phyloP scores from a whole-genome alignment of 2,329 filamentous ascomycete genomes.

The Cryphonectria radicalis region DNA sequence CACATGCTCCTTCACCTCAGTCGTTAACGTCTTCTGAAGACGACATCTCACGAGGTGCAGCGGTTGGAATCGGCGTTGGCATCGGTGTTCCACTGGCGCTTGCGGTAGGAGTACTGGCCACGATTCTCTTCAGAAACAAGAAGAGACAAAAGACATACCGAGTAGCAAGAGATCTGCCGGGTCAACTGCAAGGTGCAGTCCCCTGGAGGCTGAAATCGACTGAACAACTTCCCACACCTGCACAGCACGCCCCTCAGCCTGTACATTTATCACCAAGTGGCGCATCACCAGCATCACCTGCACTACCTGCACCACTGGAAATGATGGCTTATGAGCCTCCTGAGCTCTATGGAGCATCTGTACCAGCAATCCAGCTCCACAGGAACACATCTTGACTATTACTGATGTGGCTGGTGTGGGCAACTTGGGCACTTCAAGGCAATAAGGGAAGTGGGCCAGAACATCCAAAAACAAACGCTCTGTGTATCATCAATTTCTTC shows the following conservation, averaged over 20 bases:
- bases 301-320: neutral
- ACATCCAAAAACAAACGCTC: neutral
- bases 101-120: neutral
- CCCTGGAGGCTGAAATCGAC: neutral
- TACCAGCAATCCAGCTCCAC: neutral
- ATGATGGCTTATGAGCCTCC: neutral
- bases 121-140: neutral
- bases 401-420: neutral
- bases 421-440: neutral
- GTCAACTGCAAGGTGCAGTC: neutral
- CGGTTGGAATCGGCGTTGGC: constrained; percentile 14
- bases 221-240: neutral
- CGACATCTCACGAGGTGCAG: constrained; percentile 1
- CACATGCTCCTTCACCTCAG: neutral
- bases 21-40: neutral
- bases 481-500: neutral
- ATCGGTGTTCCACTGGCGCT: constrained; percentile 6
- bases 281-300: neutral
- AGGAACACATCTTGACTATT: neutral
- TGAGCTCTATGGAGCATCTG: neutral
- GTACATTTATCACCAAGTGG: neutral
- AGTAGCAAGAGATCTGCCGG: neutral
- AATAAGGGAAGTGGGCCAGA: neutral
- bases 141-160: neutral
- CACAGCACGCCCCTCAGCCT: neutral